Evolutionary conservation across 805 yeast species (phyloP).

Genomic region (Cyberlindnera xishuangbannaensis): DNA sequence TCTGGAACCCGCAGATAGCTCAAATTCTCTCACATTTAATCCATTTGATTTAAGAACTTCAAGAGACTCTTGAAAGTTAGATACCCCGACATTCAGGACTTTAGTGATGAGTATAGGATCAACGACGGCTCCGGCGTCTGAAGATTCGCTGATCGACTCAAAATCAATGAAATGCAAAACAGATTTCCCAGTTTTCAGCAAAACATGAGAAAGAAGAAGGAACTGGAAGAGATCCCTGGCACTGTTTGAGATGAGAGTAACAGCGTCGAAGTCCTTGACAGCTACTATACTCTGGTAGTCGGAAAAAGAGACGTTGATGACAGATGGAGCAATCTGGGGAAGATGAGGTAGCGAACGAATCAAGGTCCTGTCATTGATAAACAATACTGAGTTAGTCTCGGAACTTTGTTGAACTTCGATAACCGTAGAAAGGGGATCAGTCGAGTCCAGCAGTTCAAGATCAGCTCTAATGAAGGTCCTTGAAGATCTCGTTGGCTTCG

Average conservation of each 20-base stretch:
- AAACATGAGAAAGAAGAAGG: conserved; percentile 52
- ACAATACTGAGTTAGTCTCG: conserved; percentile 25
- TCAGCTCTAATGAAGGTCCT: conserved; percentile 3
- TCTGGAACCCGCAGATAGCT: conserved; percentile 37
- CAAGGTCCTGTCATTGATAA: conserved; percentile 47
- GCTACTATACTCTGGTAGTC: conserved; percentile 72
- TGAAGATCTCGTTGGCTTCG: conserved; percentile 10
- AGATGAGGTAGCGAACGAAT: conserved; percentile 59
- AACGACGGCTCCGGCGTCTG: too few species aligned
- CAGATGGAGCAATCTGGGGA: conserved; percentile 46
- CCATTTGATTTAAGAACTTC: conserved; percentile 23
- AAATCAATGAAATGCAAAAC: conserved; percentile 67
- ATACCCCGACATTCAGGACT: conserved; percentile 15
- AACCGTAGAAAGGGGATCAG: conserved; percentile 14
- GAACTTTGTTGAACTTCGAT: conserved; percentile 6
- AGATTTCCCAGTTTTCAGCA: conserved; percentile 46
- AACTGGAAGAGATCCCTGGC: conserved; percentile 47
- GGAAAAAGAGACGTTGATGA: conserved; percentile 56
- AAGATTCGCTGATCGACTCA: conserved; percentile 3
- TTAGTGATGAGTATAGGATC: conserved; percentile 14
- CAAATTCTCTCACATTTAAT: conserved; percentile 26
- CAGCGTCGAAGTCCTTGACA: conserved; percentile 61
- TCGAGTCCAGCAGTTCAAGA: conserved; percentile 13
- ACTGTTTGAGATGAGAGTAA: conserved; percentile 62
- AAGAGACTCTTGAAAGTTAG: conserved; percentile 29